These are phyloP conservation scores for Pseudofabraea citricarpa DNA, from an alignment of 2,329 filamentous ascomycete species.

Conservation along the genomic window DNA sequence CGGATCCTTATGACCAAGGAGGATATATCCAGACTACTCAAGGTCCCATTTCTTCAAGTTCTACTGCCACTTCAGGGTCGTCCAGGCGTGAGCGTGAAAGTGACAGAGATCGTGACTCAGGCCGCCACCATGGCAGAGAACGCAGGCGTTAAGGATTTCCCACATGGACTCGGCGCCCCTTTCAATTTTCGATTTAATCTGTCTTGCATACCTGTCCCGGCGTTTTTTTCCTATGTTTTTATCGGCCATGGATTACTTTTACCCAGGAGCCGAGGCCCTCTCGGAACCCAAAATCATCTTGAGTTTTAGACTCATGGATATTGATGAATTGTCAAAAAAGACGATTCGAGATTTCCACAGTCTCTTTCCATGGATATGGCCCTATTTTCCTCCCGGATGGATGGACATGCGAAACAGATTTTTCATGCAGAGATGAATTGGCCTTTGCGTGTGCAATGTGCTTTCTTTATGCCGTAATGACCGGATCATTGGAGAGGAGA, in stretches of 20 bases:
- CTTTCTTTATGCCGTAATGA: conserved; percentile 22
- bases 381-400: conserved; percentile 7
- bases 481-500: conserved; percentile 16
- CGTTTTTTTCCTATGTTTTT: conserved; percentile 21
- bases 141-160: conserved; percentile 16
- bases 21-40: conserved; percentile 14
- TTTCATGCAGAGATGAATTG: conserved; percentile 15
- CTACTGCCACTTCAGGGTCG: conserved; percentile 18
- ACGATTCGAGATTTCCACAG: not conserved
- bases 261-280: no score
- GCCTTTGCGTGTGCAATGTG: conserved; percentile 16
- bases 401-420: conserved; percentile 13
- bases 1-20: conserved; percentile 16
- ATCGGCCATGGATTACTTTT: not conserved
- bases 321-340: not conserved
- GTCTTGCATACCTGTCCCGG: conserved; percentile 20
- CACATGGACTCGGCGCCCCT: conserved; percentile 3
- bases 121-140: conserved; percentile 18
- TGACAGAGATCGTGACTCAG: conserved; percentile 19
- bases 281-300: no score
- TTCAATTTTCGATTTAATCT: conserved; percentile 13
- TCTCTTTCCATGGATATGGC: no score
- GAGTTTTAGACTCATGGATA: no score
- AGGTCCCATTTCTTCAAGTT: conserved; percentile 15
- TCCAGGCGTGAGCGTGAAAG: conserved; percentile 21